Percentiles rank a stretch among this genome's conserved stretches.
Evolutionary conservation across 2,329 filamentous ascomycete species (phyloP).

Genomic region (Mycocentrospora acerina): DNA sequence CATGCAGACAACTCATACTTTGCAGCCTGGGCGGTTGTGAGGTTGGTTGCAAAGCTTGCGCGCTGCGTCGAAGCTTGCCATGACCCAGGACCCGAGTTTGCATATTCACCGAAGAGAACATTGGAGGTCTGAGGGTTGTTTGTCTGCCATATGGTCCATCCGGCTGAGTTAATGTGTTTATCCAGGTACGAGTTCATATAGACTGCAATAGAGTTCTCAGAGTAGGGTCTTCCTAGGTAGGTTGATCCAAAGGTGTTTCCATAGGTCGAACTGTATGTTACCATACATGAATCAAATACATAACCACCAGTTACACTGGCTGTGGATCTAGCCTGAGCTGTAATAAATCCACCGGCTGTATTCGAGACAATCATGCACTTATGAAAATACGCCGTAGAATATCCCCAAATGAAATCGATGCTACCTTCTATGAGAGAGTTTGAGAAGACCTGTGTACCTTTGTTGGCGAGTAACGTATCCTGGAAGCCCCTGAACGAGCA

Average conservation of each 20-base stretch:
- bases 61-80: slow-evolving; percentile 34
- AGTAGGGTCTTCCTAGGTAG: slow-evolving; percentile 53
- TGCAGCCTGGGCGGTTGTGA: slow-evolving; percentile 38
- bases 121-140: slow-evolving; percentile 36
- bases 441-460: slow-evolving; percentile 57
- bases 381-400: slow-evolving; percentile 53
- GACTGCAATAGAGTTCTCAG: slow-evolving; percentile 32
- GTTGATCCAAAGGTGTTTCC: slow-evolving; percentile 24
- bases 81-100: slow-evolving; percentile 34
- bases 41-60: slow-evolving; percentile 40
- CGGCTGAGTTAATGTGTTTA: slow-evolving; percentile 35
- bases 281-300: slow-evolving; percentile 54
- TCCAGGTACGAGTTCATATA: slow-evolving; percentile 42
- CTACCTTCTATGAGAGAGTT: slow-evolving; percentile 58
- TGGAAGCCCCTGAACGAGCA: slow-evolving; percentile 57
- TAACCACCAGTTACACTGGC: slow-evolving; percentile 45
- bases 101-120: slow-evolving; percentile 41
- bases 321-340: slow-evolving; percentile 18
- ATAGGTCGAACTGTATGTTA: slow-evolving; percentile 45
- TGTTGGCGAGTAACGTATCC: slow-evolving; percentile 49
- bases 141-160: slow-evolving; percentile 38
- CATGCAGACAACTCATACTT: slow-evolving; percentile 42
- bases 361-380: slow-evolving; percentile 39
- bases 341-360: slow-evolving; percentile 22
- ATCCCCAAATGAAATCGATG: slow-evolving; percentile 60